phyloP scores from a whole-genome alignment of 768 basidiomycete genomes.

The Cystofilobasidium ferigula region DNA sequence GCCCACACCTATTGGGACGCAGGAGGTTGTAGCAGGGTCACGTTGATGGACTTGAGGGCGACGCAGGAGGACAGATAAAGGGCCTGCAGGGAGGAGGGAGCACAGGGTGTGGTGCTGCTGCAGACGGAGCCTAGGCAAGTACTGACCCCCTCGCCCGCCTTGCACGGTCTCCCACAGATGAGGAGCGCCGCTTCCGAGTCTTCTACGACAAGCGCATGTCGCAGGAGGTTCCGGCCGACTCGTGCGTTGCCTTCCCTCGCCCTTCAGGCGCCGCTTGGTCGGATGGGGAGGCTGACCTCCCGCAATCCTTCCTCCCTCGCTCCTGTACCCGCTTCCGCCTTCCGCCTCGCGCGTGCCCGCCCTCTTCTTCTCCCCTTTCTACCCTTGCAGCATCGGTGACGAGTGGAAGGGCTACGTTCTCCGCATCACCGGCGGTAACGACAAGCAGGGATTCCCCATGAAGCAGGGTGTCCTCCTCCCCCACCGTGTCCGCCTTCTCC shows the following conservation, averaged over 20 bases:
- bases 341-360: neutral
- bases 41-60: neutral
- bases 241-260: conserved; percentile 31
- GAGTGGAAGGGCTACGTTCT: conserved; percentile 96
- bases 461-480: conserved; percentile 97
- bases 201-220: conserved; percentile 97
- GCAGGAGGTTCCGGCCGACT: conserved; percentile 84
- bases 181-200: conserved; percentile 38
- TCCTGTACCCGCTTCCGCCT: neutral
- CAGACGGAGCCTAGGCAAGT: conserved; percentile 49
- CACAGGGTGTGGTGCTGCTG: too few relatives aligned
- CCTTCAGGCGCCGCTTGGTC: neutral
- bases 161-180: conserved; percentile 2
- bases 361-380: conserved; percentile 27
- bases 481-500: conserved; percentile 83
- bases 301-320: neutral
- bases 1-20: neutral
- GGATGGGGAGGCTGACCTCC: conserved; percentile 2
- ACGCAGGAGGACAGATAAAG: neutral
- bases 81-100: neutral
- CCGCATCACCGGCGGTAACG: conserved; percentile 91
- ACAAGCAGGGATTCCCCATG: conserved; percentile 94
- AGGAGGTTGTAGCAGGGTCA: neutral
- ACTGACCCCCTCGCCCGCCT: conserved; percentile 6
- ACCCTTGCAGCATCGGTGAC: conserved; percentile 62